These are phyloP conservation scores for Lipomyces sp. DNA, from an alignment of 805 yeast genomes.

Conservation along the genomic window DNA sequence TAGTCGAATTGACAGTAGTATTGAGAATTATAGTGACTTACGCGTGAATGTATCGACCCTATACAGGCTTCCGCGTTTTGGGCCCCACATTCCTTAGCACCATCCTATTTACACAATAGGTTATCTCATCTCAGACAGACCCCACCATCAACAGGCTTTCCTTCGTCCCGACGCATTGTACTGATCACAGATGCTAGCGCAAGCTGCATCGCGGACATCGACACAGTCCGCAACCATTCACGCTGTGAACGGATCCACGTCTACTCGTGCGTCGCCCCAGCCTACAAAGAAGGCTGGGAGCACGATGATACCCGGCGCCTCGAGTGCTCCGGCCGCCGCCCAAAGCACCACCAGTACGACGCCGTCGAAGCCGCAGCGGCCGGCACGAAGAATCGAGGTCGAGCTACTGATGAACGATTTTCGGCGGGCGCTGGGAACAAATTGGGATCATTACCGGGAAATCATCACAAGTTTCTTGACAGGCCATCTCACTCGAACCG, in stretches of 20 bases:
- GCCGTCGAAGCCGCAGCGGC: conserved; percentile 37
- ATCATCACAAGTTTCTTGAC: conserved; percentile 70
- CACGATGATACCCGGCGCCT: background rate
- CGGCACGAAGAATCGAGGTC: conserved; percentile 58
- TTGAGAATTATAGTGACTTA: background rate
- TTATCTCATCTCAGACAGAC: background rate
- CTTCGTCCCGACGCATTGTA: background rate
- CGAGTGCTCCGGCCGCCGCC: background rate
- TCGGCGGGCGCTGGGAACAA: conserved; percentile 70
- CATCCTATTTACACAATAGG: background rate
- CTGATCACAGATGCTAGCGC: conserved; percentile 6
- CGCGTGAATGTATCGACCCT: background rate
- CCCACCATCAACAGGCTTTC: background rate
- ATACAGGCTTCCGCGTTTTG: background rate
- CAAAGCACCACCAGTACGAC: conserved; percentile 17
- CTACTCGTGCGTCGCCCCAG: conserved; percentile 33
- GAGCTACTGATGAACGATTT: conserved; percentile 71
- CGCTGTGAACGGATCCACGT: conserved; percentile 16
- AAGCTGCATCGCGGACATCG: conserved; percentile 6
- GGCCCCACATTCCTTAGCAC: background rate
- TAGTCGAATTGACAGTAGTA: background rate
- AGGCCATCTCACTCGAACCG: conserved; percentile 69
- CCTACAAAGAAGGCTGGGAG: conserved; percentile 15
- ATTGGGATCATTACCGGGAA: conserved; percentile 87
- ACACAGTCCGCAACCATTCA: conserved; percentile 2